phyloP scores from a whole-genome alignment of 2,329 filamentous ascomycete genomes.

The Colletotrichum sp. region DNA sequence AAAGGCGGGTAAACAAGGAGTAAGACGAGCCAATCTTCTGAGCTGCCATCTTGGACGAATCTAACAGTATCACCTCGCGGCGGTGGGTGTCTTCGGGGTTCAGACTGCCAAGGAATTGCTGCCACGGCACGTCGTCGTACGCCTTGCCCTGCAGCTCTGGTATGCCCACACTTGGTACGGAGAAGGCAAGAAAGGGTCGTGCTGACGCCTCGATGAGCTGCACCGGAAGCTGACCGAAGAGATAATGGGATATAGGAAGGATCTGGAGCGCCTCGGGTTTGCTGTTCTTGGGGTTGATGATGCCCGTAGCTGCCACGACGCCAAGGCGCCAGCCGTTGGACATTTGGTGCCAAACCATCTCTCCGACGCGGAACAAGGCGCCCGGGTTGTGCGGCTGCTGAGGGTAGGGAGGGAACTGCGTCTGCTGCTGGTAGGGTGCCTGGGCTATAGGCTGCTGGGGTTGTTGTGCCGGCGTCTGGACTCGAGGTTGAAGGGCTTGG shows the following conservation, averaged over 20 bases:
- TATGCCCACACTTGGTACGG: constrained; percentile 48
- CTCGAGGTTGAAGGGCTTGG: not conserved
- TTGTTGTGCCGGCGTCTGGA: constrained; percentile 5
- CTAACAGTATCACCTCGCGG: constrained; percentile 48
- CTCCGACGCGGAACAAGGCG: constrained; percentile 51
- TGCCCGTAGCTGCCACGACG: constrained; percentile 41
- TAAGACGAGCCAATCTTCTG: constrained; percentile 53
- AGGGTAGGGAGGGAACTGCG: constrained; percentile 16
- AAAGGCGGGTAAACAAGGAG: constrained; percentile 50
- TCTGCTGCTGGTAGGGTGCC: constrained; percentile 7
- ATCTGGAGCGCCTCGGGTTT: constrained; percentile 30
- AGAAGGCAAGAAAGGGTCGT: constrained; percentile 57
- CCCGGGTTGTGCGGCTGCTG: constrained; percentile 4
- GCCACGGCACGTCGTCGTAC: constrained; percentile 50
- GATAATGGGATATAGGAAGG: constrained; percentile 45
- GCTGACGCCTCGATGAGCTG: constrained; percentile 48
- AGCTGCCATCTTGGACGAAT: constrained; percentile 58
- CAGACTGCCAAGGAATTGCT: constrained; percentile 34
- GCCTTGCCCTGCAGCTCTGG: constrained; percentile 42
- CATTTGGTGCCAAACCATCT: constrained; percentile 57
- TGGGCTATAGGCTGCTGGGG: not conserved
- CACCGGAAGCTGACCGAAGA: constrained; percentile 38
- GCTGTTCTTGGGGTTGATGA: constrained; percentile 27
- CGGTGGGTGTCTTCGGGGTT: constrained; percentile 38
- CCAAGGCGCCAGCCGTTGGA: constrained; percentile 54